Percentiles rank a stretch among this genome's conserved stretches.
Evolutionary conservation across 1,284 basidiomycete species (phyloP).

Genomic region (Fistulina hepatica): DNA sequence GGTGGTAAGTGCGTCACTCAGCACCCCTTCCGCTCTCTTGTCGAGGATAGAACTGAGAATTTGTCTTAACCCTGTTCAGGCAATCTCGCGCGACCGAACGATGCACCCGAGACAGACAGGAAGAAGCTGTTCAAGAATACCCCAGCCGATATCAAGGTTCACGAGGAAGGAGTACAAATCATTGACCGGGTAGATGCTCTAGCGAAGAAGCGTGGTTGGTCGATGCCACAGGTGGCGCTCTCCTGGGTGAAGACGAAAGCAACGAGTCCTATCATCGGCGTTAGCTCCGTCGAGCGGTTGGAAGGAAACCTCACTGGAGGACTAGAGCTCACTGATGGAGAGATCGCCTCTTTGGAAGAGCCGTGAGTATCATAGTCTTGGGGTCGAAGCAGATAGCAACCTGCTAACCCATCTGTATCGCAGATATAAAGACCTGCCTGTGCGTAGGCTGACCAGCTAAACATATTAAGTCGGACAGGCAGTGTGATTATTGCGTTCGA

Average conservation of each 20-base stretch:
- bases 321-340: background rate
- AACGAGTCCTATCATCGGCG: background rate
- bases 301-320: background rate
- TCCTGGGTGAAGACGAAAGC: constrained; percentile 26
- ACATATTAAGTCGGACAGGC: too few relatives aligned
- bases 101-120: constrained; percentile 13
- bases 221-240: constrained; percentile 29
- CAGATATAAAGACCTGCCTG: too few relatives aligned
- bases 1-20: constrained; percentile 26
- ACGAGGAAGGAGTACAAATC: constrained; percentile 2
- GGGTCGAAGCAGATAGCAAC: too few relatives aligned
- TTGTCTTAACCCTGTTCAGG: too few relatives aligned
- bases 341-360: constrained; percentile 1
- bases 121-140: background rate
- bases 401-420: too few relatives aligned
- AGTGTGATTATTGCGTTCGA: too few relatives aligned
- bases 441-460: too few relatives aligned
- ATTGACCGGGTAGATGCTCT: constrained; percentile 28
- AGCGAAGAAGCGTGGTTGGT: constrained; percentile 23
- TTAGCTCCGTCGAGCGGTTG: background rate
- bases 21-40: too few relatives aligned
- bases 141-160: constrained; percentile 6
- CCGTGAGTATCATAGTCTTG: too few relatives aligned
- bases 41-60: too few relatives aligned
- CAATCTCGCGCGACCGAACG: constrained; percentile 25